phyloP scores from a whole-genome alignment of 768 basidiomycete species.

The Macrocybe gigantea region DNA sequence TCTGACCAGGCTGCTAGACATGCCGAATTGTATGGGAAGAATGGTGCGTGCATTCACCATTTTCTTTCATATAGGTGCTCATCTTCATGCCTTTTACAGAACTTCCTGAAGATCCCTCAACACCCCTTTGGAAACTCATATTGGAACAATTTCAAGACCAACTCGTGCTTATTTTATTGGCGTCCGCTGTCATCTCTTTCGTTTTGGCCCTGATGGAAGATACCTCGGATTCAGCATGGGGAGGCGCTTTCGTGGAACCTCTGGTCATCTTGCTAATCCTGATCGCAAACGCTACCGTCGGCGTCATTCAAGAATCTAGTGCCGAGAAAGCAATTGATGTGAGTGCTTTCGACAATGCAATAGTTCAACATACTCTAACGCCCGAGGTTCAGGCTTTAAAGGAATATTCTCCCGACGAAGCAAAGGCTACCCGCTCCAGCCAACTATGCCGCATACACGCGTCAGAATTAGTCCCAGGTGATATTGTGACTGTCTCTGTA shows the following conservation, averaged over 20 bases:
- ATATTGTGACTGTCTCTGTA: slow-evolving; percentile 85
- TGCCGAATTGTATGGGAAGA: slow-evolving; percentile 78
- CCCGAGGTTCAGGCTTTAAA: slow-evolving; percentile 67
- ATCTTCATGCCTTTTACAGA: slow-evolving; percentile 39
- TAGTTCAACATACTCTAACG: slow-evolving; percentile 3
- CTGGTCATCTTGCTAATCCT: slow-evolving; percentile 93
- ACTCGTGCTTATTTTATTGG: slow-evolving; percentile 93
- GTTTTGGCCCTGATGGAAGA: slow-evolving; percentile 86
- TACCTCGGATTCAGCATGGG: slow-evolving; percentile 53
- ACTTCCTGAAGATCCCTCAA: slow-evolving; percentile 87
- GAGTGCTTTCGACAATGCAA: slow-evolving; percentile 25
- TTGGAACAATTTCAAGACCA: slow-evolving; percentile 99
- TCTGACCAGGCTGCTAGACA: slow-evolving; percentile 65
- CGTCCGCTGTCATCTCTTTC: slow-evolving; percentile 90
- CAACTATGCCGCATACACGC: slow-evolving; percentile 72
- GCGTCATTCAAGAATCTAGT: slow-evolving; percentile 94
- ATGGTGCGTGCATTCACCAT: slow-evolving; percentile 44
- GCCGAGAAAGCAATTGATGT: slow-evolving; percentile 98
- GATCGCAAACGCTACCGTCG: slow-evolving; percentile 94
- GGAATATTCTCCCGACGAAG: slow-evolving; percentile 97
- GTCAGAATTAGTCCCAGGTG: slow-evolving; percentile 88
- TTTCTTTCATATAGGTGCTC: background rate
- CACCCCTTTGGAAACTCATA: slow-evolving; percentile 90
- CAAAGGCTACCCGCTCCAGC: slow-evolving; percentile 79
- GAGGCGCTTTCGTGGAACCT: slow-evolving; percentile 93